phyloP scores from a whole-genome alignment of 176 grass and related monocot species.

The Oryza glaberrima region DNA sequence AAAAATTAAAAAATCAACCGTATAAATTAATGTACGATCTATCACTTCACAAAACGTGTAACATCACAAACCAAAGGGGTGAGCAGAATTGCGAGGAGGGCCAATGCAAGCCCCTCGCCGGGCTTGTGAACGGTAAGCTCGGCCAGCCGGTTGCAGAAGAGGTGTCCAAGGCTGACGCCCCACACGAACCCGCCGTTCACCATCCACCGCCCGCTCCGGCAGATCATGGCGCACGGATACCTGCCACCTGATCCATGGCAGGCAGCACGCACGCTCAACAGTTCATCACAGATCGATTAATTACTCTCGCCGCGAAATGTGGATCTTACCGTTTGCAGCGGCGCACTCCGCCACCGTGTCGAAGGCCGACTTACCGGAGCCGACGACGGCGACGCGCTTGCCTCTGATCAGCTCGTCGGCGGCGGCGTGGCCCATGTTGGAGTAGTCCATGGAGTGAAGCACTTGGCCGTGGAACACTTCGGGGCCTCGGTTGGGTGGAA shows the following conservation, averaged over 20 bases:
- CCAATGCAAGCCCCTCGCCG: constrained; percentile 38
- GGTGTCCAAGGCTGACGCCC: constrained; percentile 46
- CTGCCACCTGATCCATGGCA: constrained; percentile 21
- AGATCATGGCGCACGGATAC: constrained; percentile 57
- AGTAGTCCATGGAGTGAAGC: constrained; percentile 67
- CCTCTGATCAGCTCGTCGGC: constrained; percentile 50
- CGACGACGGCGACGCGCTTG: constrained; percentile 57
- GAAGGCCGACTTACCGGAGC: constrained; percentile 44
- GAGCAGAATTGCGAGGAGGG: constrained; percentile 45
- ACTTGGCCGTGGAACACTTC: constrained; percentile 59
- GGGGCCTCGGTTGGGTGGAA: constrained; percentile 48
- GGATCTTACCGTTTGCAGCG: constrained; percentile 29
- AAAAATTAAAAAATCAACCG: no score
- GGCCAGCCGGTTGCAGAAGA: constrained; percentile 63
- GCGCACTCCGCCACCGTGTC: constrained; percentile 56
- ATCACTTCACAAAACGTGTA: no score
- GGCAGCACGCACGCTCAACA: no score
- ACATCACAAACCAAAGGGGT: constrained; percentile 35
- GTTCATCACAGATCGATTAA: no score
- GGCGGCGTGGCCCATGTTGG: constrained; percentile 43
- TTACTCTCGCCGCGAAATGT: no score
- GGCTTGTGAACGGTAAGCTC: constrained; percentile 64
- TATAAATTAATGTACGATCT: no score
- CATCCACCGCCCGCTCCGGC: constrained; percentile 49
- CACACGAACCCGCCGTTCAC: constrained; percentile 32